Conservation (phyloP, 495 filamentous ascomycete species). For the Daldinia loculata region DNA sequence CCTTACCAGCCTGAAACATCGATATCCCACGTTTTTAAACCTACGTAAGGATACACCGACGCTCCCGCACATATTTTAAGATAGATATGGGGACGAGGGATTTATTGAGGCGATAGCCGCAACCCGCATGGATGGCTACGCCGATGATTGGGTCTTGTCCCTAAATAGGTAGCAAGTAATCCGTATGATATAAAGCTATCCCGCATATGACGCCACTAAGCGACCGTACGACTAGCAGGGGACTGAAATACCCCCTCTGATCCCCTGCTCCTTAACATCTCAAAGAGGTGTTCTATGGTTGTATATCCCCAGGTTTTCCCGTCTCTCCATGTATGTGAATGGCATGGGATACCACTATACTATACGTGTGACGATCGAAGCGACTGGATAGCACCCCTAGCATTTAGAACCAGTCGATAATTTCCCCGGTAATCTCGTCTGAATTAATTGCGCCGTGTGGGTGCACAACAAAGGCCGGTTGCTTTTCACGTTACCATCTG, state of each 20-base stretch:
- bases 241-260: constrained; percentile 15
- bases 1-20: constrained; percentile 29
- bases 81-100: constrained; percentile 29
- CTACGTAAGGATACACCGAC: constrained; percentile 17
- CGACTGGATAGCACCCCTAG: constrained; percentile 33
- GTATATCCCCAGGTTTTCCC: constrained; percentile 37
- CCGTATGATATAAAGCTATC: constrained; percentile 14
- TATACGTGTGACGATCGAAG: constrained; percentile 30
- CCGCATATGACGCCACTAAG: constrained; percentile 38
- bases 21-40: constrained; percentile 37
- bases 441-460: constrained; percentile 39
- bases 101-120: constrained; percentile 41
- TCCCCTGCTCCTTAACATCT: constrained; percentile 7
- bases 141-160: constrained; percentile 27
- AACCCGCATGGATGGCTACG: constrained; percentile 38
- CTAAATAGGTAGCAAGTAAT: constrained; percentile 24
- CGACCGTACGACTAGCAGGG: constrained; percentile 33
- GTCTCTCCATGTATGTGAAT: constrained; percentile 28
- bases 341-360: constrained; percentile 29
- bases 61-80: constrained; percentile 15
- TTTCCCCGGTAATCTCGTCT: constrained; percentile 41
- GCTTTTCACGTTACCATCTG: constrained; percentile 31
- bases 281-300: constrained; percentile 18
- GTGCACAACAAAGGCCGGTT: constrained; percentile 28
- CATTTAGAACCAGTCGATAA: constrained; percentile 39